phyloP scores from a whole-genome alignment of 768 basidiomycete genomes.

The Boletus vinaceobasis region DNA sequence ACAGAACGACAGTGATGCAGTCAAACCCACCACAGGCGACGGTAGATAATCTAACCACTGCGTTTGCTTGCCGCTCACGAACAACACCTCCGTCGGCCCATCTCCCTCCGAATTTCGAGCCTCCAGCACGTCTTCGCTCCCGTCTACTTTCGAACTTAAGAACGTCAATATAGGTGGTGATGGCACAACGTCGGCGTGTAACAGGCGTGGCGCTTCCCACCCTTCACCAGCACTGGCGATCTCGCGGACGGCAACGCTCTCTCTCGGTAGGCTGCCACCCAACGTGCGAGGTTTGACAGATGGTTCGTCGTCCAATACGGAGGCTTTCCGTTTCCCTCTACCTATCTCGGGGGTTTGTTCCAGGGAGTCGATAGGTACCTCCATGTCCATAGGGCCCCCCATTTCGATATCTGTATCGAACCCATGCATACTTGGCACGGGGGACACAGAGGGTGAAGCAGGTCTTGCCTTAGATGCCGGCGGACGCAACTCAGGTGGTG shows the following conservation, averaged over 20 bases:
- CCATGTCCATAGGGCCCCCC: conserved; percentile 49
- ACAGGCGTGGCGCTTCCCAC: conserved; percentile 18
- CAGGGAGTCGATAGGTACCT: conserved; percentile 52
- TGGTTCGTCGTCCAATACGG: conserved; percentile 39
- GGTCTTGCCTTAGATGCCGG: conserved; percentile 26
- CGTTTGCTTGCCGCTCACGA: conserved; percentile 60
- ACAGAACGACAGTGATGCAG: conserved; percentile 62
- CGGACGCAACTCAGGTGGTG: conserved; percentile 12
- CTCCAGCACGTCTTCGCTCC: conserved; percentile 68
- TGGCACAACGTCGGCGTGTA: conserved; percentile 31
- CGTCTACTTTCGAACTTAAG: conserved; percentile 58
- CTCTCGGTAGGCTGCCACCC: conserved; percentile 62
- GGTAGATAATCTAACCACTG: conserved; percentile 91
- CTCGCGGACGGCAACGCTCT: conserved; percentile 50
- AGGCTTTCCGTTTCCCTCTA: conserved; percentile 54
- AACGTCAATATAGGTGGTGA: conserved; percentile 60
- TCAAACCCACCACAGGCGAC: conserved; percentile 62
- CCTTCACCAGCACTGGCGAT: conserved; percentile 33
- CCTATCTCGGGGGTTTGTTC: conserved; percentile 40
- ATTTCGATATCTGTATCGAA: conserved; percentile 43
- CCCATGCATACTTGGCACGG: conserved; percentile 47
- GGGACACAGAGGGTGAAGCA: conserved; percentile 39
- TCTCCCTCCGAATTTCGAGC: conserved; percentile 70
- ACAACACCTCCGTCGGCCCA: conserved; percentile 65
- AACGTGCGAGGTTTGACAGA: conserved; percentile 50